Evolutionary conservation across 2,329 filamentous ascomycete species (phyloP).

Genomic region (Pseudocercospora crystallina): DNA sequence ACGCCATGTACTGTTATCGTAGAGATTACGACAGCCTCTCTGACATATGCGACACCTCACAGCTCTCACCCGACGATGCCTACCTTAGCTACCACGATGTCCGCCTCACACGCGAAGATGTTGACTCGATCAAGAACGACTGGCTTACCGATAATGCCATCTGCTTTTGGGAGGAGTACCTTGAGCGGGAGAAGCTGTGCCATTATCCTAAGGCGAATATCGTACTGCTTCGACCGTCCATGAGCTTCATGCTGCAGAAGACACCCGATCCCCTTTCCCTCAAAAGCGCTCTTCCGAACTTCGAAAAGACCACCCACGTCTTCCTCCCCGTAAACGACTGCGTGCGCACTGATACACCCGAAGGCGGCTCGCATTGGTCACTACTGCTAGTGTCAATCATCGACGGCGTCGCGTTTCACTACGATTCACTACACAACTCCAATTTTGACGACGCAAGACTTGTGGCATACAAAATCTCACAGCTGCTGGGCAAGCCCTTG

Average conservation of each 20-base stretch:
- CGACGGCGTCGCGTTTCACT: slow-evolving; percentile 92
- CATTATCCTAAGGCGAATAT: slow-evolving; percentile 82
- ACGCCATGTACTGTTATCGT: no score
- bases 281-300: slow-evolving; percentile 73
- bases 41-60: slow-evolving; percentile 3
- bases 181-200: slow-evolving; percentile 83
- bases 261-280: slow-evolving; percentile 59
- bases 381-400: slow-evolving; percentile 84
- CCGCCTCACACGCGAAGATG: slow-evolving; percentile 81
- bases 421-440: slow-evolving; percentile 77
- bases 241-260: slow-evolving; percentile 88
- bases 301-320: slow-evolving; percentile 79
- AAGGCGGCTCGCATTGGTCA: slow-evolving; percentile 93
- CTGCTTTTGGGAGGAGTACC: slow-evolving; percentile 95
- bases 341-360: slow-evolving; percentile 70
- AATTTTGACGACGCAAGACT: slow-evolving; percentile 73
- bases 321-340: slow-evolving; percentile 96
- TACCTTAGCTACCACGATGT: slow-evolving; percentile 64
- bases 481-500: slow-evolving; percentile 65
- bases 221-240: slow-evolving; percentile 83
- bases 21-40: no score
- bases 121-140: slow-evolving; percentile 83
- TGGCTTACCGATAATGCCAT: slow-evolving; percentile 99
- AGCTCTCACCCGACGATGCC: slow-evolving; percentile 63
- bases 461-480: slow-evolving; percentile 67